Conservation (phyloP, 768 basidiomycete species). For the Kwoniella bestiolae region DNA sequence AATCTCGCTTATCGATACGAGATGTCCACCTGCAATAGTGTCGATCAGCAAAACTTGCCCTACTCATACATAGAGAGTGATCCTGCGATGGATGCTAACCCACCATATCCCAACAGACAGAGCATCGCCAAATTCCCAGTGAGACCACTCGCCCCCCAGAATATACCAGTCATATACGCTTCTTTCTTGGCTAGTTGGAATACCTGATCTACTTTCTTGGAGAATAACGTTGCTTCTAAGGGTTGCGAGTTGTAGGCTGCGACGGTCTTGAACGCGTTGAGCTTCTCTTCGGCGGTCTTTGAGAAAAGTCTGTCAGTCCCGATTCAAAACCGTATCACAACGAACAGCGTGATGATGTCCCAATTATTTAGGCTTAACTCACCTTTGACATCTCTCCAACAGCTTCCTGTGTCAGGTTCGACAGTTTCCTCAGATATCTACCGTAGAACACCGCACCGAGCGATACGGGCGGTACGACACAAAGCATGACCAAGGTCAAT, state of each 20-base stretch:
- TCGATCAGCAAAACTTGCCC: too few relatives aligned
- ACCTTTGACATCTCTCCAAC: constrained; percentile 91
- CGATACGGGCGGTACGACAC: constrained; percentile 74
- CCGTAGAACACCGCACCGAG: constrained; percentile 73
- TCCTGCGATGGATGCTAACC: too few relatives aligned
- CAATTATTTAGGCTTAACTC: too few relatives aligned
- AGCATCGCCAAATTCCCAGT: constrained; percentile 91
- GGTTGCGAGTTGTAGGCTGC: constrained; percentile 60
- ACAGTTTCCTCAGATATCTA: constrained; percentile 87
- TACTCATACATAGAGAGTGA: too few relatives aligned
- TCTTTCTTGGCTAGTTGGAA: constrained; percentile 80
- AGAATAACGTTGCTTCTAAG: constrained; percentile 78
- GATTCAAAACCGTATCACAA: too few relatives aligned
- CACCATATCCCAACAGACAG: constrained; percentile 87
- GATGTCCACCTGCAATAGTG: constrained; percentile 70
- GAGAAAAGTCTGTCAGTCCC: too few relatives aligned
- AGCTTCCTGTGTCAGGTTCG: constrained; percentile 89
- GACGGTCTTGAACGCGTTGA: constrained; percentile 86
- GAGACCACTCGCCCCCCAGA: constrained; percentile 79
- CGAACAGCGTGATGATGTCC: too few relatives aligned
- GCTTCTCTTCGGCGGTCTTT: constrained; percentile 88
- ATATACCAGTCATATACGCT: constrained; percentile 85
- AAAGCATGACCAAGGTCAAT: constrained; percentile 88
- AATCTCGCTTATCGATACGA: constrained; percentile 85
- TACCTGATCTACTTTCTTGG: constrained; percentile 65